Conservation (phyloP, 2,329 filamentous ascomycete species). For the Cladorrhinum sp. region DNA sequence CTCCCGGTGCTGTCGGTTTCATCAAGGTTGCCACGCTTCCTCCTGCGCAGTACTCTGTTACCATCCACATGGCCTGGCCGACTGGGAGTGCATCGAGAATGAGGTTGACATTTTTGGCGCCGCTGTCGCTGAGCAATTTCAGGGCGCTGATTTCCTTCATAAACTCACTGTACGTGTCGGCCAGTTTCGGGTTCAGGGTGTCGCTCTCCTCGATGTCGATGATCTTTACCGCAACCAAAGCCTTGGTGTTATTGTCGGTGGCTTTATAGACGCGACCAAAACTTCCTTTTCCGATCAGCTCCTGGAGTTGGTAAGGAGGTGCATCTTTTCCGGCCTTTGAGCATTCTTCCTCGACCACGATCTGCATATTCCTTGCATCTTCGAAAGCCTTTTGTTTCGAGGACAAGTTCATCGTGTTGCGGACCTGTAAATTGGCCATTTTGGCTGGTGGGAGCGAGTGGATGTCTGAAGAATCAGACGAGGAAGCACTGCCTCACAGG, state of each 20-base stretch:
- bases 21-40: constrained; percentile 74
- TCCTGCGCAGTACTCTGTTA: constrained; percentile 81
- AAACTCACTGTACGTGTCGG: constrained; percentile 67
- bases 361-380: constrained; percentile 64
- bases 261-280: constrained; percentile 68
- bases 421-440: constrained; percentile 34
- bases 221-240: constrained; percentile 70
- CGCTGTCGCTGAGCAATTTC: constrained; percentile 68
- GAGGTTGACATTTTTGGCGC: constrained; percentile 75
- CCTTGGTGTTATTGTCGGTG: constrained; percentile 35
- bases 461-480: neutral
- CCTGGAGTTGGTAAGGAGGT: constrained; percentile 59
- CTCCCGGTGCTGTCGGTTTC: constrained; percentile 58
- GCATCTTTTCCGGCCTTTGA: constrained; percentile 52
- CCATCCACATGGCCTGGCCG: constrained; percentile 80
- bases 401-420: constrained; percentile 31
- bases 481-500: no score
- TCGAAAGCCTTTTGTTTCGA: constrained; percentile 50
- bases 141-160: constrained; percentile 67
- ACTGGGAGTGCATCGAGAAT: constrained; percentile 77
- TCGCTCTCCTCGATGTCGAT: constrained; percentile 80
- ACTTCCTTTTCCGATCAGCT: constrained; percentile 66
- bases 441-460: constrained; percentile 3
- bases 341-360: constrained; percentile 55
- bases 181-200: constrained; percentile 60